Evolutionary conservation across 441 rosid genomes (phyloP), one percentile per base, ranked within the genome.

Genomic region (Adansonia rubrostipa): DNA sequence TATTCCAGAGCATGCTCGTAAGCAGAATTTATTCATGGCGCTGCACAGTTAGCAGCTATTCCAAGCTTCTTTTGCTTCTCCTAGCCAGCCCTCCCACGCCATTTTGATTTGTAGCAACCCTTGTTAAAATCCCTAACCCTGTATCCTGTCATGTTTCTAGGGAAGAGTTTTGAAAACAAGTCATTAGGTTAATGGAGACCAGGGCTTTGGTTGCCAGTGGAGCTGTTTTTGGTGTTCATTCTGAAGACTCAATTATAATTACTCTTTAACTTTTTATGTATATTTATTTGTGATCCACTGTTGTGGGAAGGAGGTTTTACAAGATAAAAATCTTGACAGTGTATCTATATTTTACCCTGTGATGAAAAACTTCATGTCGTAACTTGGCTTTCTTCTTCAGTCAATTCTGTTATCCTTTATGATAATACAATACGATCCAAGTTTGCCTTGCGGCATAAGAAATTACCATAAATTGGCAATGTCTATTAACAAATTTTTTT

Each of bases 1-100:
- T 42, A 89, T 94, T 57, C 98, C 98, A 0, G 97, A 92, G 77
- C 93, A 90, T 85, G 95, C 97, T 64, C 97, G 97, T 13, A 94
- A 91, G 82, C 97, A 92, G 87, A 94, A 94, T 81, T 84, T 77
- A 80, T 93, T 94, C 91, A 94, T 94, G 98, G 98, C 98, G 19
- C 85, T 94, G 88, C 82, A 89, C 77, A 45, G 86, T 20, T 87
- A 89, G 77, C 78, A 47, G n/a, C 50, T 6, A 1, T 17, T 47
- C 19, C 19, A 9, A 56, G 24, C 61, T 24, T 61, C 69, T 61
- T 61, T 2, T 14, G 68, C 77, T 40, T 44, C 77, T 10, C 15
- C 77, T 8, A 44, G 77, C 73, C 78, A 60, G 10, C 28, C 62
- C 10, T 66, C 81, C 76, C 70, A 73, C 13, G 44, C 47, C 28